These are phyloP conservation scores for Fusarium sp. DNA, from an alignment of 2,329 filamentous ascomycete species.

Conservation along the genomic window DNA sequence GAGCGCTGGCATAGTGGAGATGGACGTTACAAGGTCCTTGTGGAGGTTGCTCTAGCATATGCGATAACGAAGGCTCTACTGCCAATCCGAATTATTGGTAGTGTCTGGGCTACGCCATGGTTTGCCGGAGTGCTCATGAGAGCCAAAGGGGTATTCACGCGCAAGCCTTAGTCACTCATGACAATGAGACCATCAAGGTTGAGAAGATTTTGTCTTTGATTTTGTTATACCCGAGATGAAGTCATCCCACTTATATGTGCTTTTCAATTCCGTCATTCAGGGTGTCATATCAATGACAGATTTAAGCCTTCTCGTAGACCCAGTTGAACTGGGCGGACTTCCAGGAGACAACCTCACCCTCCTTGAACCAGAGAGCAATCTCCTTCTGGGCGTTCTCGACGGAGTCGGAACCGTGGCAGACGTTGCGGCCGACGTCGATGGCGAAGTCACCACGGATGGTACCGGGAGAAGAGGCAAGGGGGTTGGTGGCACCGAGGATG, in stretches of 20 bases:
- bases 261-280: constrained; percentile 41
- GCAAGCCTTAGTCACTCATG: constrained; percentile 38
- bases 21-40: constrained; percentile 65
- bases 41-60: constrained; percentile 87
- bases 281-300: constrained; percentile 38
- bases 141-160: constrained; percentile 47
- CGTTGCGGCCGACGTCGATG: constrained; percentile 89
- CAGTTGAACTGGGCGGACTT: constrained; percentile 88
- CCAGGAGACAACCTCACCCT: constrained; percentile 85
- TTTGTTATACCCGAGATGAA: constrained; percentile 42
- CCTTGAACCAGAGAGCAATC: constrained; percentile 98
- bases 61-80: constrained; percentile 88
- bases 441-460: constrained; percentile 97
- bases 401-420: constrained; percentile 99
- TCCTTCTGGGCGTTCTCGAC: constrained; percentile 99
- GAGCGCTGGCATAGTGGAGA: constrained; percentile 55
- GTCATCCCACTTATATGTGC: constrained; percentile 39
- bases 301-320: constrained; percentile 91
- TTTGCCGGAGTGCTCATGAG: constrained; percentile 77
- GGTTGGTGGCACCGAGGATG: constrained; percentile 99
- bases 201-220: constrained; percentile 45
- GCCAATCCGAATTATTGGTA: constrained; percentile 78
- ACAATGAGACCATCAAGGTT: constrained; percentile 7
- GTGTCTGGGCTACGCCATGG: constrained; percentile 92
- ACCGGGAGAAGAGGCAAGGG: constrained; percentile 89